Percentiles rank a stretch among this genome's conserved stretches.
Evolutionary conservation across 2,329 filamentous ascomycete species (phyloP).

Genomic region (Ophiostoma novo-ulmi): DNA sequence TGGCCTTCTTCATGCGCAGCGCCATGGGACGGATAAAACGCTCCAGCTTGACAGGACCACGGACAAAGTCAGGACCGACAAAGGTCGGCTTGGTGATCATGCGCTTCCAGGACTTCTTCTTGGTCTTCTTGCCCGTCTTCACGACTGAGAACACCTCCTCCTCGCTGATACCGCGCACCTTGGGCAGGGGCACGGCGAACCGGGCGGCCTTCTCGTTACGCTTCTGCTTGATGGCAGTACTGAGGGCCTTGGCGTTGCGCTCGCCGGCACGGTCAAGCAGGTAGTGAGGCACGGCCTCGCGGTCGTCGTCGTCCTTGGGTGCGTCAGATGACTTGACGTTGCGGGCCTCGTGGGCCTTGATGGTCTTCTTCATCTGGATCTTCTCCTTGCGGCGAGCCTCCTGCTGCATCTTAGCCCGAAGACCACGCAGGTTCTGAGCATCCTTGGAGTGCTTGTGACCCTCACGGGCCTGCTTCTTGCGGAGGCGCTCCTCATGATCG

Average conservation of each 20-base stretch:
- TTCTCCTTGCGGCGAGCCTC: conserved; percentile 95
- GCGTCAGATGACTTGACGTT: conserved; percentile 77
- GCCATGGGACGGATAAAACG: conserved; percentile 42
- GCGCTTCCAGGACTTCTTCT: conserved; percentile 60
- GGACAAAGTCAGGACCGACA: conserved; percentile 84
- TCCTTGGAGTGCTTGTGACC: conserved; percentile 82
- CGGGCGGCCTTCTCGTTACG: conserved; percentile 88
- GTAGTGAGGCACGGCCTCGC: conserved; percentile 83
- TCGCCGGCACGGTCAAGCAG: conserved; percentile 72
- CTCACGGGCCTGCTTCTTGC: conserved; percentile 84
- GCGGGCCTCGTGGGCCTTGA: conserved; percentile 92
- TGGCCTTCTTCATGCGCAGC: conserved; percentile 71
- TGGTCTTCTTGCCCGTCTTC: conserved; percentile 71
- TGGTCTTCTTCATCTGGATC: conserved; percentile 94
- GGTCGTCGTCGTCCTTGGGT: conserved; percentile 60
- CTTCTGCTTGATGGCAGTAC: conserved; percentile 91
- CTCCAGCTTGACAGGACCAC: conserved; percentile 76
- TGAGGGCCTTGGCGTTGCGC: conserved; percentile 47
- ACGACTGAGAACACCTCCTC: conserved; percentile 83
- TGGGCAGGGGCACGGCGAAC: conserved; percentile 86
- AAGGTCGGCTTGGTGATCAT: conserved; percentile 78
- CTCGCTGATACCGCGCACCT: conserved; percentile 88
- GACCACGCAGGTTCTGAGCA: conserved; percentile 86
- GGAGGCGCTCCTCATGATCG: conserved; percentile 81
- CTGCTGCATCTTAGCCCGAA: conserved; percentile 87